Conservation (phyloP, 2,329 filamentous ascomycete genomes). For the Fusarium secorum region DNA sequence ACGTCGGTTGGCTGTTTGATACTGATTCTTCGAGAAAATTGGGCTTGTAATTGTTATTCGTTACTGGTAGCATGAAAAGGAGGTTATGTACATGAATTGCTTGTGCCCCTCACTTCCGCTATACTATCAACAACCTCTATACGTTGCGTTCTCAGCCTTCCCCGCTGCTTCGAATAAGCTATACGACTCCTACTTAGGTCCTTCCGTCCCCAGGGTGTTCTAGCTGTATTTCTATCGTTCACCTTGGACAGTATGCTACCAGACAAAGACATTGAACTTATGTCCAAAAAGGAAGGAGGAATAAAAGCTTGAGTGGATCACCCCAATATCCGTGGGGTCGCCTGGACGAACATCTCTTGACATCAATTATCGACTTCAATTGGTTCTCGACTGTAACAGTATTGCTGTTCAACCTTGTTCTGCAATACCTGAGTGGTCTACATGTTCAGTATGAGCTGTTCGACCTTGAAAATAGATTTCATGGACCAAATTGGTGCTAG, state of each 20-base stretch:
- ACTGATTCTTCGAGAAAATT: accelerated
- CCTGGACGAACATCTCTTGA: not conserved
- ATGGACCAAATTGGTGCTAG: not conserved
- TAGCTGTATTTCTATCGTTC: too few relatives aligned
- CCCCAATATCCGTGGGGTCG: not conserved
- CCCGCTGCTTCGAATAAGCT: accelerated
- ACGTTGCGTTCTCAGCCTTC: accelerated
- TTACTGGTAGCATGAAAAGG: accelerated
- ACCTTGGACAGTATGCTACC: accelerated
- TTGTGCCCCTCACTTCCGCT: too few relatives aligned
- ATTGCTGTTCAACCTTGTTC: conserved; percentile 1
- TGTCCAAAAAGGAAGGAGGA: not conserved
- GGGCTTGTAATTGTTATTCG: accelerated
- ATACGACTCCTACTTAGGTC: accelerated
- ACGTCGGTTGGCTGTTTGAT: accelerated
- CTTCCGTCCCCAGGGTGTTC: accelerated
- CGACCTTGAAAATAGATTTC: not conserved
- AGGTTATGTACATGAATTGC: too few relatives aligned
- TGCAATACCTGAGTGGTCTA: not conserved
- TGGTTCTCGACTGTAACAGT: not conserved
- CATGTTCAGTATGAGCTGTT: conserved; percentile 6
- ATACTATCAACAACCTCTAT: too few relatives aligned
- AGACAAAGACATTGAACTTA: not conserved
- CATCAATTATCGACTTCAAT: accelerated
- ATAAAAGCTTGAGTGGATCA: not conserved